Evolutionary conservation across 140 eudicot genomes (phyloP), one percentile per base, ranked within the genome.

Genomic region (Cichorium intybus): DNA sequence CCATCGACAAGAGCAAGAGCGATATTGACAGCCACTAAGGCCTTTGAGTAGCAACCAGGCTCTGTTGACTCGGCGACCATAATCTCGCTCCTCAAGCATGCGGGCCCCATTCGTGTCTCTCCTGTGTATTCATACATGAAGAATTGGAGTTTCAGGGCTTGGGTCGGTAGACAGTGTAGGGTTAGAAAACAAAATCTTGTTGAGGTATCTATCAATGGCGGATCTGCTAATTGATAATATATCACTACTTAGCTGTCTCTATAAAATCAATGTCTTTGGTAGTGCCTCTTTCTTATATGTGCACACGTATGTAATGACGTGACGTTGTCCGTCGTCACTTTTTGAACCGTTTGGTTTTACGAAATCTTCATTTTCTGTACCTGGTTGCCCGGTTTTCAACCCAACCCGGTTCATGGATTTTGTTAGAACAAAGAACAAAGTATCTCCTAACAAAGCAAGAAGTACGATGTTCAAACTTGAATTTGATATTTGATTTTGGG

Each of bases 1-100:
- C 68, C 81, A 71, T 89, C 97, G 39, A 89, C 64, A 56, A 34
- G 69, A 70, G 95, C 88, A 73, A 89, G 90, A 23, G 69, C 82
- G 6, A 79, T 69, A 81, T 86, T 75, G 39, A 84, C 93, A 72
- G 78, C 84, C 60, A 80, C 71, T 43, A 86, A 37, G 12, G 87
- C 47, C 62, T 76, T 77, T 0, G 95, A 82, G 48, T 80, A 89
- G 66, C 95, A 84, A 53, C 80, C 74, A 54, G 67, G 74, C 10
- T 22, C 70, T 37, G 69, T 72, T 39, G 60, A 59, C 64, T 68
- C 86, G 53, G 66, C 67, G 74, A 78, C 83, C 70, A 62, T 80
- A 72, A 60, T 80, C 70, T 72, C 71, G 62, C 67, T 77, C 70
- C 78, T 34, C 24, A 64, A 75, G 48, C 85, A 75, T 41, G 43